A percentile compares a stretch with the other conserved stretches of the same genome.
phyloP scores from a whole-genome alignment of 2,329 filamentous ascomycete species.

The Trichoderma oligosporum region DNA sequence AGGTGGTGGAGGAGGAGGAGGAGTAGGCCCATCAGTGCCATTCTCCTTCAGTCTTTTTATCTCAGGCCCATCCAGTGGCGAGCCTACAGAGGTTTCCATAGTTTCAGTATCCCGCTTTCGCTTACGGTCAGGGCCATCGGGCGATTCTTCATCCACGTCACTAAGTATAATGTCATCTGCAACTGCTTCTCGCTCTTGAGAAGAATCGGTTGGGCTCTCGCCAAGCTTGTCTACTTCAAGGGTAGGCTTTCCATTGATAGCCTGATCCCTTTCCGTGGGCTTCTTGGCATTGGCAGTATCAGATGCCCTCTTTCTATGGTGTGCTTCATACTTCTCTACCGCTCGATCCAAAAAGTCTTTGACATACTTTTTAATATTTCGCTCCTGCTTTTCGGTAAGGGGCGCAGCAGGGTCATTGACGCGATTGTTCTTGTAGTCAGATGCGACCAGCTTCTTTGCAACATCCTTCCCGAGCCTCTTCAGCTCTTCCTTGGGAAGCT shows the following conservation, averaged over 20 bases:
- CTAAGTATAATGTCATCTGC: conserved; percentile 33
- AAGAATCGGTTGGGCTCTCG: conserved; percentile 6
- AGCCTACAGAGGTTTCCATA: conserved; percentile 41
- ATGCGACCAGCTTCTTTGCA: conserved; percentile 83
- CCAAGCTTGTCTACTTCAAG: conserved; percentile 21
- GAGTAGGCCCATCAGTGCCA: conserved; percentile 36
- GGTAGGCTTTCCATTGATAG: conserved; percentile 5
- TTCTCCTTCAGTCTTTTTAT: conserved; percentile 52
- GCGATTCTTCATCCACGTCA: conserved; percentile 45
- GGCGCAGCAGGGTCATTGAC: conserved; percentile 70
- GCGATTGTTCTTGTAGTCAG: conserved; percentile 86
- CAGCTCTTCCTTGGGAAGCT: conserved; percentile 74
- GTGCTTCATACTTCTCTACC: conserved; percentile 66
- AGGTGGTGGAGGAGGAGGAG: conserved; percentile 49
- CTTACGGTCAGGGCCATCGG: conserved; percentile 54
- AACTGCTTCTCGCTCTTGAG: conserved; percentile 20
- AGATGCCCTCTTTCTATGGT: conserved; percentile 61
- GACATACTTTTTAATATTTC: conserved; percentile 78
- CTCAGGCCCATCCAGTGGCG: conserved; percentile 54
- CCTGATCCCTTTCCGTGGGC: conserved; percentile 22
- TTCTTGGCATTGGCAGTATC: conserved; percentile 30
- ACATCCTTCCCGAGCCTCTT: conserved; percentile 64
- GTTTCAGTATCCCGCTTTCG: conserved; percentile 54
- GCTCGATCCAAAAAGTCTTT: conserved; percentile 85
- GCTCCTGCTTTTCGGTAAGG: conserved; percentile 72